These are phyloP conservation scores for Psilocybe cubensis DNA, from an alignment of 768 basidiomycete genomes.

Conservation along the genomic window DNA sequence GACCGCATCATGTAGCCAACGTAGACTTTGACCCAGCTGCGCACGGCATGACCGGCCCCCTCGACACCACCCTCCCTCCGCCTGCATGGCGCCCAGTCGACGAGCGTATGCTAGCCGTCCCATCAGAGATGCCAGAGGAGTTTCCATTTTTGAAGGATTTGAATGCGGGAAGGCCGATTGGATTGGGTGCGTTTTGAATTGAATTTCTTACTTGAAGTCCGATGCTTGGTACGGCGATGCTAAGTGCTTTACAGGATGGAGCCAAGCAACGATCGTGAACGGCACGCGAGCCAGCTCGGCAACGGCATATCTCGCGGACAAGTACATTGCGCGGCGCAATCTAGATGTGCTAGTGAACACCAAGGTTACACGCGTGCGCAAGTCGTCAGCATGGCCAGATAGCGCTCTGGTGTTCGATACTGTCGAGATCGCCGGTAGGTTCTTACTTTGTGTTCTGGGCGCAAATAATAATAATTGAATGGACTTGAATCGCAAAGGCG, in stretches of 20 bases:
- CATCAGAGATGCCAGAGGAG: conserved; percentile 33
- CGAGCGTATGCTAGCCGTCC: conserved; percentile 33
- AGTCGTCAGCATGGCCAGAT: too few species aligned
- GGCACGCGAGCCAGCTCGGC: conserved; percentile 28
- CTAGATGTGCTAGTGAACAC: conserved; percentile 33
- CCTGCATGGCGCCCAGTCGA: conserved; percentile 31
- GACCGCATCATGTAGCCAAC: conserved; percentile 18
- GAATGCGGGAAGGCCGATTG: conserved; percentile 44
- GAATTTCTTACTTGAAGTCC: too few species aligned
- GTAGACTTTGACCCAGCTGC: conserved; percentile 19
- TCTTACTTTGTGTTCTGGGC: not conserved
- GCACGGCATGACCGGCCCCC: conserved; percentile 21
- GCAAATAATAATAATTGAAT: not conserved
- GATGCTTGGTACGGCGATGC: not conserved
- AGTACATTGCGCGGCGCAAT: conserved; percentile 27
- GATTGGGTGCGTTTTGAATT: conserved; percentile 33
- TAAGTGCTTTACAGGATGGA: conserved; percentile 20
- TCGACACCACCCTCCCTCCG: conserved; percentile 23
- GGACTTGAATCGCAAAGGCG: not conserved
- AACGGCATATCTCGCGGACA: conserved; percentile 24
- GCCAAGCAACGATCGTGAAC: conserved; percentile 23
- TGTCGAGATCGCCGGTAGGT: conserved; percentile 11
- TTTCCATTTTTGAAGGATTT: conserved; percentile 42
- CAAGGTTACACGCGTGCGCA: conserved; percentile 24
- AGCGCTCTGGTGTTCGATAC: conserved; percentile 8